Base-by-base conservation (phyloP, 768 basidiomycete genomes). In the Xanthoconium stramineum region DNA sequence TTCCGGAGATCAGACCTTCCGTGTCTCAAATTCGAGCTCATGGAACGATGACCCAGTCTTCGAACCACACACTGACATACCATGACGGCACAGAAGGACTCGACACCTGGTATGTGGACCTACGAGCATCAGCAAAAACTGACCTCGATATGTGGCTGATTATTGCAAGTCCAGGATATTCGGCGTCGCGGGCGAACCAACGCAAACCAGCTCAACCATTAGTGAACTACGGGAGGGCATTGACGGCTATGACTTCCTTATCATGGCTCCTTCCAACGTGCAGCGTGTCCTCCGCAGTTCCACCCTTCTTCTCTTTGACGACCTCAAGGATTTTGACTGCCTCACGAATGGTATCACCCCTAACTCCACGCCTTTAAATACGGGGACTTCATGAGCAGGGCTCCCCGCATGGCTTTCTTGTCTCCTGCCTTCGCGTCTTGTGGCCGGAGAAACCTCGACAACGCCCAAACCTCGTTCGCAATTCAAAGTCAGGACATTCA, bases 401-500 rank as follows among this genome's bases (percentile, higher is more conserved):
- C 56, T 35, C 47, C 52, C 50, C 51, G 60, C 62, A 58, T 61
- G 66, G 63, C 57, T 62, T 61, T 58, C 66, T 54, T 30, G 62
- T 65, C 58, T 52, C 59, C 47, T 56, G 60, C 65, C 32, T 63
- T 60, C 59, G 57, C 63, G 60, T 60, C 47, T 51, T 59, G 58
- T 65, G 57, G 56, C 50, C 43, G 60, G 58, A 58, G 52, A 60
- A 52, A 61, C 50, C 48, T 53, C 68, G 50, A 58, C 65, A 63
- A 67, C 50, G 58, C 60, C 66, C 57, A 58, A 57, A 55, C 68
- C 65, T 72, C 65, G 50, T 68, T 61, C 67, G 63, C 59, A 58
- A 61, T 67, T 59, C 69, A 66, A 67, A 59, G 58, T 61, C 68
- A 64, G 58, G 59, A 56, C 59, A 52, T 11, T 60, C 53, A 4